phyloP scores from a whole-genome alignment of 345 rosid species.

The Bruguiera sexangula region DNA sequence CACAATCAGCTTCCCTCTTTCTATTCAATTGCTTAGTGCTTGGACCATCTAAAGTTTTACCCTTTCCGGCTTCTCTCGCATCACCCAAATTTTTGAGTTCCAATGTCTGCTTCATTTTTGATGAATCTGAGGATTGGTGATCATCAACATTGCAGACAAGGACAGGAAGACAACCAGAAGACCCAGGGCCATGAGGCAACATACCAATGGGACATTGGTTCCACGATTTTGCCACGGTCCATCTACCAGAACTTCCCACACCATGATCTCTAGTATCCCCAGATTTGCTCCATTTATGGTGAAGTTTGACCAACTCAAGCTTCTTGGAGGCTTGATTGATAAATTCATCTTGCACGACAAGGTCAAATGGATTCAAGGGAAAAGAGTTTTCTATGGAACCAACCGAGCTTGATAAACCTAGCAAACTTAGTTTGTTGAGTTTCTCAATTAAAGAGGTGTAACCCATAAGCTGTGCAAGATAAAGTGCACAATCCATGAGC shows the following conservation, averaged over 20 bases:
- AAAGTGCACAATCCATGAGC: slow-evolving; percentile 48
- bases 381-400: slow-evolving; percentile 30
- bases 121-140: slow-evolving; percentile 14
- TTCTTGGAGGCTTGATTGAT: slow-evolving; percentile 52
- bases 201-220: slow-evolving; percentile 82
- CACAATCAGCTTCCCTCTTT: slow-evolving; percentile 27
- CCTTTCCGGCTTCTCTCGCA: slow-evolving; percentile 35
- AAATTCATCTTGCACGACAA: slow-evolving; percentile 43
- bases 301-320: slow-evolving; percentile 46
- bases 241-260: slow-evolving; percentile 31
- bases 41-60: background rate
- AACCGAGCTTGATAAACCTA: slow-evolving; percentile 24
- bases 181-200: slow-evolving; percentile 60
- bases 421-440: slow-evolving; percentile 39
- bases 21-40: background rate
- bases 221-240: slow-evolving; percentile 68
- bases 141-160: slow-evolving; percentile 31
- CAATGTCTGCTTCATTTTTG: slow-evolving; percentile 4
- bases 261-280: slow-evolving; percentile 23
- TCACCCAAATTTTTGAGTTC: slow-evolving; percentile 10
- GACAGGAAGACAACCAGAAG: slow-evolving; percentile 60
- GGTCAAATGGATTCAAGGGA: slow-evolving; percentile 16
- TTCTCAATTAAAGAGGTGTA: slow-evolving; percentile 40
- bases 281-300: slow-evolving; percentile 27
- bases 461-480: slow-evolving; percentile 47